A percentile compares a stretch with the other conserved stretches of the same genome.
Evolutionary conservation across 2,329 filamentous ascomycete species (phyloP).

Genomic region (Penicillium psychrosexuale): DNA sequence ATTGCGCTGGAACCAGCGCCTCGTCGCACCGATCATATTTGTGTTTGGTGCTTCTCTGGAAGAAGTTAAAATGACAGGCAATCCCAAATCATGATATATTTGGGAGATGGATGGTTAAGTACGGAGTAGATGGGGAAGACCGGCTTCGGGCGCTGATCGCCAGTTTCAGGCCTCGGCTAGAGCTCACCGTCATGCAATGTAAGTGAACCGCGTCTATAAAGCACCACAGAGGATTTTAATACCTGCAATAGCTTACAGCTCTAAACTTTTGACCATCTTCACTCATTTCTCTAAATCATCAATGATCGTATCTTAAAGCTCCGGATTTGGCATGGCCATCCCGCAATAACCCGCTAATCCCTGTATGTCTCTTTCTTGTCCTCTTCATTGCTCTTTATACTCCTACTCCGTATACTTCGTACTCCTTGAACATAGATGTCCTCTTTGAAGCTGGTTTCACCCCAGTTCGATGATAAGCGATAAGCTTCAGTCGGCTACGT

Average conservation of each 20-base stretch:
- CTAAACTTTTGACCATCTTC: not conserved
- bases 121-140: conserved; percentile 7
- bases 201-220: conserved; percentile 1
- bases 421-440: not conserved
- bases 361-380: not conserved
- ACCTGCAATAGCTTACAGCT: not conserved
- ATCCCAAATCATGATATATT: conserved; percentile 5
- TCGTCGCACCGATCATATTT: conserved; percentile 66
- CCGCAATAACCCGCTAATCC: conserved; percentile 2
- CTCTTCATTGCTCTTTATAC: not conserved
- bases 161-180: conserved; percentile 32
- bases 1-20: conserved; percentile 90
- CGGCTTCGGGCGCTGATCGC: conserved; percentile 20
- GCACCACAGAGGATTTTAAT: not conserved
- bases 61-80: not conserved
- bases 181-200: conserved; percentile 6
- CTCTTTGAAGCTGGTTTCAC: not conserved
- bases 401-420: not conserved
- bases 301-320: conserved; percentile 1
- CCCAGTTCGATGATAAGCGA: conserved; percentile 22
- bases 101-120: conserved; percentile 7
- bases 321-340: conserved; percentile 15
- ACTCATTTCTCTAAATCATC: not conserved
- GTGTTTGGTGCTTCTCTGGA: not conserved
- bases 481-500: conserved; percentile 17